Percentiles rank a stretch among this genome's conserved stretches.
phyloP scores from a whole-genome alignment of 768 basidiomycete genomes.

The Leccinum disarticulatum region DNA sequence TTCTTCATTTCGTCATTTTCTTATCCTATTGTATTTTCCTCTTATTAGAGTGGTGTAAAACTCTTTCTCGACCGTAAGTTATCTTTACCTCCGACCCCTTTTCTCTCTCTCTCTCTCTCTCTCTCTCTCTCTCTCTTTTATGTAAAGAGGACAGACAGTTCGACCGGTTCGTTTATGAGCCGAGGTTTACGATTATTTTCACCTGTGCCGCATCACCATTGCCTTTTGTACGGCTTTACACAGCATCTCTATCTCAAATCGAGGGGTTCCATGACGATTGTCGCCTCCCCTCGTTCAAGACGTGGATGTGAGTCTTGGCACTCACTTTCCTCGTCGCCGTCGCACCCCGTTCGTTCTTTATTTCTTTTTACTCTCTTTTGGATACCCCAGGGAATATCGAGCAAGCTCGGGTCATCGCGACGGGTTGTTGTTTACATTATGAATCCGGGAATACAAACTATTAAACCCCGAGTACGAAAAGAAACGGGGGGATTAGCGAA shows the following conservation, averaged over 20 bases:
- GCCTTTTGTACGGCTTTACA: not conserved
- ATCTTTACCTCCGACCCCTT: slow-evolving; percentile 10
- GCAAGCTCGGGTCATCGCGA: not conserved
- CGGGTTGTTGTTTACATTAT: slow-evolving; percentile 12
- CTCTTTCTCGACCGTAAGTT: slow-evolving; percentile 18
- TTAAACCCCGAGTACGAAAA: not conserved
- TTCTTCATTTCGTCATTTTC: not conserved
- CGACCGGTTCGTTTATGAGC: slow-evolving; percentile 2
- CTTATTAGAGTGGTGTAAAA: slow-evolving; percentile 18
- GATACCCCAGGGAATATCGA: slow-evolving; percentile 21
- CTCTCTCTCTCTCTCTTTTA: not conserved
- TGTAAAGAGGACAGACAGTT: slow-evolving; percentile 4
- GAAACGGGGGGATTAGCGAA: not conserved
- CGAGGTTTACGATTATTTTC: not conserved
- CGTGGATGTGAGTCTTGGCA: not conserved
- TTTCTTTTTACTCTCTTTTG: slow-evolving; percentile 6
- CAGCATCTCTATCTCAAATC: not conserved
- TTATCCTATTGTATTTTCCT: slow-evolving; percentile 28
- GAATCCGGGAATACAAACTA: slow-evolving; percentile 21
- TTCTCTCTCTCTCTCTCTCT: too few relatives aligned
- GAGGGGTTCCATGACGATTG: not conserved
- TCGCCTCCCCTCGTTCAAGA: not conserved
- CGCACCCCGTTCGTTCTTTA: not conserved
- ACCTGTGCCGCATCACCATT: not conserved
- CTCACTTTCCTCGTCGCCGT: not conserved